Base-by-base conservation (phyloP, 148 eudicot species). In the Talinum fruticosum region DNA sequence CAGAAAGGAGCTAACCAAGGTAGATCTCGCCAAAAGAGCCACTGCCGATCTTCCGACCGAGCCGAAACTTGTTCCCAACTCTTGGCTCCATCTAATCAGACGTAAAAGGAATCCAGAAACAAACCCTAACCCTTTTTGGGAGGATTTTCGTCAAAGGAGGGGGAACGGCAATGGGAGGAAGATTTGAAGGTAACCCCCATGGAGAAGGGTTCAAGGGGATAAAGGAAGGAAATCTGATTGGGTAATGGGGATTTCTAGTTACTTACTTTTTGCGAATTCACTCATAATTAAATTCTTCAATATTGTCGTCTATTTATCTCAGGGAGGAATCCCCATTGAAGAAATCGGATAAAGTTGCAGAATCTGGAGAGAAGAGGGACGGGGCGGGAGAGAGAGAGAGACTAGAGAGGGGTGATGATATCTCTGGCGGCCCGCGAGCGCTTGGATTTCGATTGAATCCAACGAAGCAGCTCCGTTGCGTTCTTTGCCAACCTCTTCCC, bases 21-120 rank as follows among this genome's bases (percentile, higher is more conserved):
- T 91, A 87, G 95, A 91, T 91, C 92, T 91, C 95, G 67, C 95
- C 95, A 71, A 90, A 90, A 45, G 93, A 90, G 74, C 93, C 93
- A 79, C 93, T 86, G 24, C 93, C 93, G 84, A 91, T 89, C 89
- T 89, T 91, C 49, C 87, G 81, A 47, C 95, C 95, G 29, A 91
- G 87, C 73, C 95, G 86, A 69, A 89, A 91, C 84, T 91, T 91
- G 74, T 89, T 91, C 3, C 92, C 95, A 29, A 91, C 89, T 45
- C 92, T 85, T 57, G 91, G 88, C 75, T 91, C 95, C 95, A 91
- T 91, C 73, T 2, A 84, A 72, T 67, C 72, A 26, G 69, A 47
- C 65, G 29, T 24, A 59, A 23, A 2, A n/a, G n/a, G 64, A 59
- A 5, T 12, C 21, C 44, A 26, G 34, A 70, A 62, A 71, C 28